Percentiles rank a stretch among this genome's conserved stretches.
Conservation (phyloP, 169 alveolate species). For the Eimeria brunetti region DNA sequence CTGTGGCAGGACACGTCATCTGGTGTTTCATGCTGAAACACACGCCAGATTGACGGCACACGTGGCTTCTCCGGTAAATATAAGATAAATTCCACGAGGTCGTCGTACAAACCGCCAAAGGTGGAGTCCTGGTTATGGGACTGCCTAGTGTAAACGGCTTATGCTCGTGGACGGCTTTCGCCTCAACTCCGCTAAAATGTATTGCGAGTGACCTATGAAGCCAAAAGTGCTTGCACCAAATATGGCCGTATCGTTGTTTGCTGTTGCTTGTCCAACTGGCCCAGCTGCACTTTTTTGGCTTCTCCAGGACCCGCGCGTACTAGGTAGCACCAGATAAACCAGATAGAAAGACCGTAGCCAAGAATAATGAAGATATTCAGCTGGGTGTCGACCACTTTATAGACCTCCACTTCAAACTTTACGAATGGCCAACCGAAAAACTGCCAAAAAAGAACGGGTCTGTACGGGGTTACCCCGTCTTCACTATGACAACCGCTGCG, state of each 20-base stretch:
- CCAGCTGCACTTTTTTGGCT: not conserved
- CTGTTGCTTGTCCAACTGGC: not conserved
- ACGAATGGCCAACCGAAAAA: not conserved
- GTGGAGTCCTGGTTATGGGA: not conserved
- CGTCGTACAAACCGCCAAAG: not conserved
- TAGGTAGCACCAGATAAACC: not conserved
- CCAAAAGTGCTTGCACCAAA: not conserved
- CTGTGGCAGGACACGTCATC: not conserved
- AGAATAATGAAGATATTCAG: not conserved
- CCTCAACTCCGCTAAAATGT: not conserved
- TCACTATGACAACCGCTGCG: not conserved
- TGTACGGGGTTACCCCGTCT: not conserved
- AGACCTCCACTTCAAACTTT: not conserved
- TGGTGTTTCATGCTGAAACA: not conserved
- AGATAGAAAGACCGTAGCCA: too few relatives aligned
- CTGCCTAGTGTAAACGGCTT: not conserved
- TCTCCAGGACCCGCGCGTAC: not conserved
- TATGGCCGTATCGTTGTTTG: not conserved
- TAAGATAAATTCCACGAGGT: not conserved
- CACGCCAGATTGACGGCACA: not conserved
- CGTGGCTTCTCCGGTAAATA: not conserved
- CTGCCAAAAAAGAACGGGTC: not conserved
- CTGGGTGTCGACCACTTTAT: not conserved
- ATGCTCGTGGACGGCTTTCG: not conserved
- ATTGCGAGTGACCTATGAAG: too few relatives aligned